phyloP scores from a whole-genome alignment of 345 rosid species.

The Murraya paniculata region DNA sequence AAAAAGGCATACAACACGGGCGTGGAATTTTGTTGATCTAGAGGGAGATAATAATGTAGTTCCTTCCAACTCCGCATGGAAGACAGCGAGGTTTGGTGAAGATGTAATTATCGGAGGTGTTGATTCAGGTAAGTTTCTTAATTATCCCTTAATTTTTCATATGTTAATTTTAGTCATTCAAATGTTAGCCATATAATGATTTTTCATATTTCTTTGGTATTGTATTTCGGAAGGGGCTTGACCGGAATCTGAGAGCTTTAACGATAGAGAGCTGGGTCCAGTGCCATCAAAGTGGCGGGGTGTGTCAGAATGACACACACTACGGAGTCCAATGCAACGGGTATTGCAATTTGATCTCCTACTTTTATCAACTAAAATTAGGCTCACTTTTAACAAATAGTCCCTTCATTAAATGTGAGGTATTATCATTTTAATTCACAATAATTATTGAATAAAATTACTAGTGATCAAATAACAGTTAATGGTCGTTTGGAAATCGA shows the following conservation, averaged over 20 bases:
- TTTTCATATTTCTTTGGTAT: too few relatives aligned
- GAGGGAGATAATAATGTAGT: slow-evolving; percentile 32
- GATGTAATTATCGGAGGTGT: slow-evolving; percentile 56
- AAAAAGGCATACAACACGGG: slow-evolving; percentile 52
- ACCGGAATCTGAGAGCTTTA: slow-evolving; percentile 40
- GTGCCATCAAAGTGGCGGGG: slow-evolving; percentile 32
- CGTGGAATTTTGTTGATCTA: slow-evolving; percentile 62
- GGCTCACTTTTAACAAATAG: too few relatives aligned
- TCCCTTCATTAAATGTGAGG: too few relatives aligned
- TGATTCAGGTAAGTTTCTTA: slow-evolving; percentile 43
- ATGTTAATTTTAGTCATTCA: too few relatives aligned
- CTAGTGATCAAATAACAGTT: too few relatives aligned
- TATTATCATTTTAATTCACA: too few relatives aligned
- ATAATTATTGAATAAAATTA: too few relatives aligned
- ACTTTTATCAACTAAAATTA: too few relatives aligned
- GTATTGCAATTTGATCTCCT: not conserved
- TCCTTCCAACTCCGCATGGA: slow-evolving; percentile 42
- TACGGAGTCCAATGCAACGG: slow-evolving; percentile 25
- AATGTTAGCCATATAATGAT: too few relatives aligned
- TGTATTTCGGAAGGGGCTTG: slow-evolving; percentile 22
- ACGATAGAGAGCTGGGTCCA: slow-evolving; percentile 27
- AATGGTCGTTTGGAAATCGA: too few relatives aligned
- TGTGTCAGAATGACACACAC: slow-evolving; percentile 13
- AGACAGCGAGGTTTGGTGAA: slow-evolving; percentile 42
- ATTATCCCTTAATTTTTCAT: too few relatives aligned